These are phyloP conservation scores for Moniliophthora roreri DNA, from an alignment of 1,284 basidiomycete genomes.

Conservation along the genomic window DNA sequence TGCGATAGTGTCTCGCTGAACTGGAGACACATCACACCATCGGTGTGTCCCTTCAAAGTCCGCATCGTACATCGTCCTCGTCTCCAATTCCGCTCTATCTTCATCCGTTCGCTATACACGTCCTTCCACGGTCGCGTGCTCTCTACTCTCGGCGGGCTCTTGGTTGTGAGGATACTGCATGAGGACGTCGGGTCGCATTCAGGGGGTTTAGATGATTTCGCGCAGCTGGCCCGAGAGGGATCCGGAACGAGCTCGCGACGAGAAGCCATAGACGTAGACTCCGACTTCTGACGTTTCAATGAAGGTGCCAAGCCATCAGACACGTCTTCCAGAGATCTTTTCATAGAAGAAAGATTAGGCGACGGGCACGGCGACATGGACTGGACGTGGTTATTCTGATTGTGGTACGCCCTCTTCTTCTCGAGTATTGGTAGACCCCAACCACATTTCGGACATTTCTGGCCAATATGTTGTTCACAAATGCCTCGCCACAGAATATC, in stretches of 20 bases:
- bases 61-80: conserved; percentile 86
- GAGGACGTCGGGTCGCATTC: conserved; percentile 21
- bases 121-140: conserved; percentile 95
- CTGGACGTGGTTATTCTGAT: too few relatives aligned
- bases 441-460: conserved; percentile 96
- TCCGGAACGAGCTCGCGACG: conserved; percentile 16
- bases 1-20: conserved; percentile 87
- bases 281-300: conserved; percentile 54
- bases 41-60: conserved; percentile 89
- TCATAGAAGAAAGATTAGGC: conserved; percentile 32
- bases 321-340: conserved; percentile 37
- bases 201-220: not conserved
- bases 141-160: conserved; percentile 13
- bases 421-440: conserved; percentile 96
- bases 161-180: conserved; percentile 30
- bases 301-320: conserved; percentile 29
- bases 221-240: conserved; percentile 11
- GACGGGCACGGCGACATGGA: conserved; percentile 37
- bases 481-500: conserved; percentile 92
- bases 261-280: conserved; percentile 19
- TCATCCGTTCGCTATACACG: conserved; percentile 97
- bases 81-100: conserved; percentile 96
- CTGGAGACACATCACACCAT: conserved; percentile 97
- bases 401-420: conserved; percentile 56
- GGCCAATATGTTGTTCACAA: conserved; percentile 98